Evolutionary conservation across 352 stramenopile species (phyloP), one percentile per base, ranked within the genome.

Genomic region (Globisporangium okanoganense): DNA sequence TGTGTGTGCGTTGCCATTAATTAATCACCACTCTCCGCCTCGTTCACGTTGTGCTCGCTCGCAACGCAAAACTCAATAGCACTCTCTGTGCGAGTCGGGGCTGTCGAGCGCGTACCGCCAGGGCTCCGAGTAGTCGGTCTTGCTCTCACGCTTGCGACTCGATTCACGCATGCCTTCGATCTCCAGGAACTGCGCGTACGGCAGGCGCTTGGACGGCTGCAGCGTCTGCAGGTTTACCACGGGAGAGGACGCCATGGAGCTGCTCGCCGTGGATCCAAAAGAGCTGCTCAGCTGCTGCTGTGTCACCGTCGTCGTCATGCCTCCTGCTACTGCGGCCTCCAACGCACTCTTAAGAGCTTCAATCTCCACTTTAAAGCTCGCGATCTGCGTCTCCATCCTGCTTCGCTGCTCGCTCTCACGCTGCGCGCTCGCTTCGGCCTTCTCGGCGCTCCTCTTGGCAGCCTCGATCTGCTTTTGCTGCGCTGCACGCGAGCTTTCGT

Each of bases 131-230:
- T 83, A 83, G 50, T 78, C 70, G 9, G 81, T 65, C 18, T 64
- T 66, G 1, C 71, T 64, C 3, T 75, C 57, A 18, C 71, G 69
- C 40, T 78, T 73, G 47, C 67, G 65, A 36, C 77, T 85, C 8
- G 85, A 94, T 60, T 94, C 85, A 3, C 85, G 82, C 10, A 94
- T 33, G 0, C 85, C 85, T 69, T 94, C 85, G 45, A 94, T 90
- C 61, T 94, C 85, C 24, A 94, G 73, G 13, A 69, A 87, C 36
- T 87, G 81, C 8, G 85, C 85, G 50, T 94, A 94, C n/a, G 82
- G 85, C 56, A 94, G 62, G 1, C 85, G 80, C 18, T 73, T 66
- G 5, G 73, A 71, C 7, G 82, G 77, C 25, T 84, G 77, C 14
- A 92, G 50, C 3, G 77, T 35, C 25, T 62, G 62, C 3, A 69